Conservation (phyloP, 208 protist species). For the Histomonas meleagridis region DNA sequence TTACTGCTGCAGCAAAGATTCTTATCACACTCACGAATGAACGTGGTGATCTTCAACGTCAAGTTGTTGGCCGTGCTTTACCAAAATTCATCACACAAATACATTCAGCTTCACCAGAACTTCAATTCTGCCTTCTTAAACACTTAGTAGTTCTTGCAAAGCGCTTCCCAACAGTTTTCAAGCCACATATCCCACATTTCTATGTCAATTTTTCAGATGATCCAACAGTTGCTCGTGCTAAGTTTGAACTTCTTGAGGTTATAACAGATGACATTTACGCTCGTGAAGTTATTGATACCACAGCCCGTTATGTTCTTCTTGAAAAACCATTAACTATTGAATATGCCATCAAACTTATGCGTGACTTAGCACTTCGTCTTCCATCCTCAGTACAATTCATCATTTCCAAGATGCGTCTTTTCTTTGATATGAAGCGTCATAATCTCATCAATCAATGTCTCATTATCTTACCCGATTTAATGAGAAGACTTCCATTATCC, state of each 20-base stretch:
- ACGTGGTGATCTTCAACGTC: background rate
- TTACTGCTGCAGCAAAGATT: background rate
- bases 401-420: background rate
- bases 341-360: background rate
- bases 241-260: slow-evolving; percentile 23
- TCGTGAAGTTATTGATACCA: background rate
- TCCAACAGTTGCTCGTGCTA: background rate
- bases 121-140: background rate
- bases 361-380: background rate
- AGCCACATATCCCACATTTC: background rate
- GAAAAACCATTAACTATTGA: background rate
- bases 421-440: slow-evolving; percentile 32
- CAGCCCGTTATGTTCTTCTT: background rate
- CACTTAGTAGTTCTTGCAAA: background rate
- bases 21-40: background rate
- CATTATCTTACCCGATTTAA: background rate
- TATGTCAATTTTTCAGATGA: background rate
- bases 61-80: background rate
- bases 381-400: background rate
- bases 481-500: background rate
- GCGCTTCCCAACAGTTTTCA: background rate
- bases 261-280: background rate
- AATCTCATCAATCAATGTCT: background rate
- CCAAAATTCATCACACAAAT: slow-evolving; percentile 3
- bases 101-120: background rate